These are phyloP conservation scores for Parietichytrium sp. DNA, from an alignment of 108 stramenopile species.

Conservation along the genomic window DNA sequence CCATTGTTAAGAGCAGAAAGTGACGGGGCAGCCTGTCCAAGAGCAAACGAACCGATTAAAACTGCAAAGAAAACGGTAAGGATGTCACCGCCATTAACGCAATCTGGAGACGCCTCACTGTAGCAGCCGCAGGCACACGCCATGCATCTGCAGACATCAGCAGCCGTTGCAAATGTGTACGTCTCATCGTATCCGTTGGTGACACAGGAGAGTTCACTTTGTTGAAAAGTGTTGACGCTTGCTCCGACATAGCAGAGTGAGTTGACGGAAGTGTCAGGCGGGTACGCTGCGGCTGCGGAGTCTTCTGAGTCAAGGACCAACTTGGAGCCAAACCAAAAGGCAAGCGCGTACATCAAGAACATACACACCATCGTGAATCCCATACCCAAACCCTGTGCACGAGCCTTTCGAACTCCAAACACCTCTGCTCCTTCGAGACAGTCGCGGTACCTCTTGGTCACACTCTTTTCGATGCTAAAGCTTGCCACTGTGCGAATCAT, in stretches of 20 bases:
- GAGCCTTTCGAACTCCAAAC: constrained; percentile 63
- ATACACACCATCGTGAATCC: constrained; percentile 60
- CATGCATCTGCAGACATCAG: constrained; percentile 23
- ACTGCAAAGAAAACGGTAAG: constrained; percentile 35
- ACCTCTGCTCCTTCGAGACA: constrained; percentile 16
- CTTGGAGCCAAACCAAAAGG: constrained; percentile 51
- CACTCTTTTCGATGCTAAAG: constrained; percentile 68
- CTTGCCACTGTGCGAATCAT: constrained; percentile 71
- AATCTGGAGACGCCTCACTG: neutral
- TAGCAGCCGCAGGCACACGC: neutral
- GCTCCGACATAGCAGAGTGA: neutral
- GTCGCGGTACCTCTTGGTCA: constrained; percentile 57
- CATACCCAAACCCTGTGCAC: constrained; percentile 61
- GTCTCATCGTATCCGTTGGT: neutral
- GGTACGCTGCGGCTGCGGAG: neutral
- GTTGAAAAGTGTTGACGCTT: neutral
- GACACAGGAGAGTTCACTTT: neutral
- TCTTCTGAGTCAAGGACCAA: constrained; percentile 40
- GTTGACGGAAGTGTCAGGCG: constrained; percentile 2
- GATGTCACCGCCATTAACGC: constrained; percentile 27
- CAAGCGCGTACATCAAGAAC: constrained; percentile 52
- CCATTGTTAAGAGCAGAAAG: neutral
- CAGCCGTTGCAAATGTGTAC: neutral
- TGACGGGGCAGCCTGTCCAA: constrained; percentile 37
- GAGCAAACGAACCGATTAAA: constrained; percentile 35